Evolutionary conservation across 1,139 yeast species (phyloP).

Genomic region (Kodamaea derodonti): DNA sequence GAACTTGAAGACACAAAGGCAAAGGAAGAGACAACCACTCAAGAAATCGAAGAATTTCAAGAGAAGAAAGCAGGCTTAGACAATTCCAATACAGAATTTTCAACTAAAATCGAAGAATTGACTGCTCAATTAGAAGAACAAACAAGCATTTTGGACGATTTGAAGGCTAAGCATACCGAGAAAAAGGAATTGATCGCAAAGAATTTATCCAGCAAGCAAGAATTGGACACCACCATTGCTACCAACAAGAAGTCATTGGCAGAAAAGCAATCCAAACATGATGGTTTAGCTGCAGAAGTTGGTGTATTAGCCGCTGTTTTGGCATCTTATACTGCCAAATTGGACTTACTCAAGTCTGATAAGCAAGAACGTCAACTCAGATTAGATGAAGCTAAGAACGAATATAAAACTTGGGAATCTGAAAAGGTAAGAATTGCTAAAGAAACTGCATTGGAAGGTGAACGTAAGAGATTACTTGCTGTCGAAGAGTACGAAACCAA

Average conservation of each 20-base stretch:
- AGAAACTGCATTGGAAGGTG: slow-evolving; percentile 36
- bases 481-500: slow-evolving; percentile 46
- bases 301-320: slow-evolving; percentile 41
- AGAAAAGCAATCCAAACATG: slow-evolving; percentile 37
- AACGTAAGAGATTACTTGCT: slow-evolving; percentile 45
- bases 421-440: slow-evolving; percentile 42
- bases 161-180: slow-evolving; percentile 37
- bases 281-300: slow-evolving; percentile 40
- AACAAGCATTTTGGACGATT: slow-evolving; percentile 36
- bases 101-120: slow-evolving; percentile 38
- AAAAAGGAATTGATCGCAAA: slow-evolving; percentile 36
- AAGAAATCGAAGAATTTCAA: slow-evolving; percentile 42
- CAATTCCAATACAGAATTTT: slow-evolving; percentile 42
- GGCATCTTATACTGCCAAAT: slow-evolving; percentile 44
- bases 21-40: slow-evolving; percentile 44
- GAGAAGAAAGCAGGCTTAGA: slow-evolving; percentile 40
- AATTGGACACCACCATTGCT: slow-evolving; percentile 35
- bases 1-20: slow-evolving; percentile 48
- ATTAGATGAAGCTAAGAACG: slow-evolving; percentile 41
- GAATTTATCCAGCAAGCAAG: slow-evolving; percentile 38
- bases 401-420: slow-evolving; percentile 39
- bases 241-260: slow-evolving; percentile 31
- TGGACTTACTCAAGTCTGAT: slow-evolving; percentile 36
- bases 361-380: slow-evolving; percentile 35
- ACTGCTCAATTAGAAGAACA: slow-evolving; percentile 40